These are phyloP conservation scores for Pestalotiopsis fici DNA, from an alignment of 2,329 filamentous ascomycete genomes.

Conservation along the genomic window DNA sequence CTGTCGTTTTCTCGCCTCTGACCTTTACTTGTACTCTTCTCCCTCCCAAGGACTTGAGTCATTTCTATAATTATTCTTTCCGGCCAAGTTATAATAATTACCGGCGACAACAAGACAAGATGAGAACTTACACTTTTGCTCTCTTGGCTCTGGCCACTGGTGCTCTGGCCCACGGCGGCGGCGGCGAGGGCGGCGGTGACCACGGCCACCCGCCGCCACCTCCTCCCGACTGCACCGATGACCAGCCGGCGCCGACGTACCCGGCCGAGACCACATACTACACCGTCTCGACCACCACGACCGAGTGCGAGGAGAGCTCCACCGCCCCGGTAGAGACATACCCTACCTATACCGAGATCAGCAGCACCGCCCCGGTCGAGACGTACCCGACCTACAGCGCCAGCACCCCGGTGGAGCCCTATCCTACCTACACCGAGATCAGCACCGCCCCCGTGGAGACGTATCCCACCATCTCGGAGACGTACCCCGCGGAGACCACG, in stretches of 20 bases:
- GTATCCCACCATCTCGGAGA: not conserved
- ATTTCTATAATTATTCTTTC: not conserved
- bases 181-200: not conserved
- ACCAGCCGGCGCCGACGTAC: not conserved
- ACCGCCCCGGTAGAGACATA: not conserved
- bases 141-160: conserved; percentile 10
- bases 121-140: conserved; percentile 6
- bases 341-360: not conserved
- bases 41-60: not conserved
- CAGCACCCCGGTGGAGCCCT: not conserved
- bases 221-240: not conserved
- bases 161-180: not conserved
- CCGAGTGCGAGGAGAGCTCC: not conserved
- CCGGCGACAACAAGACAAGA: not conserved
- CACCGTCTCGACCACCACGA: not conserved
- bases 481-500: not conserved
- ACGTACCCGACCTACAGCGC: not conserved
- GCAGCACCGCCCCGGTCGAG: not conserved
- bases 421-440: not conserved
- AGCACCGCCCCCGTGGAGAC: not conserved
- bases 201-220: not conserved
- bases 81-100: not conserved
- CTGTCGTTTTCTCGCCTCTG: not conserved
- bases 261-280: not conserved
- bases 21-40: not conserved